phyloP scores from a whole-genome alignment of 2,329 filamentous ascomycete species.

The Ophiostoma sp. region DNA sequence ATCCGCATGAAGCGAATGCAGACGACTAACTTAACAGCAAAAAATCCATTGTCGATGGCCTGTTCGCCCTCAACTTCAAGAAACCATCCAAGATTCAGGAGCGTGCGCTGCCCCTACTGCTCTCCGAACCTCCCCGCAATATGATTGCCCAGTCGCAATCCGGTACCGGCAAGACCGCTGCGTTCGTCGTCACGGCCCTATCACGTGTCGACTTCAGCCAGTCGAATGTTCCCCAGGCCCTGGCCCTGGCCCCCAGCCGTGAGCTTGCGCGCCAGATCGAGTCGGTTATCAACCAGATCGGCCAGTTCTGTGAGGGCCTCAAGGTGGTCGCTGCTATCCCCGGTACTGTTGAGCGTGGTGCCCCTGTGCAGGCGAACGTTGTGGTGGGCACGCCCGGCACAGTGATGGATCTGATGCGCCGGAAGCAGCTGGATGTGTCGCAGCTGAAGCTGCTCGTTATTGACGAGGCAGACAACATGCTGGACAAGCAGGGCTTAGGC shows the following conservation, averaged over 20 bases:
- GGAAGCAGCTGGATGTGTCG: constrained; percentile 64
- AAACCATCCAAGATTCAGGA: constrained; percentile 99
- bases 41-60: constrained; percentile 65
- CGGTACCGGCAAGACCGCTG: constrained; percentile 94
- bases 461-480: constrained; percentile 98
- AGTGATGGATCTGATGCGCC: constrained; percentile 78
- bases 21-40: constrained; percentile 32
- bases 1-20: no score
- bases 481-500: constrained; percentile 89
- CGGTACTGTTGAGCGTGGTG: constrained; percentile 62
- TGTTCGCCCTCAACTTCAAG: constrained; percentile 76
- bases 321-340: constrained; percentile 78
- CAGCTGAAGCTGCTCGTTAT: constrained; percentile 78
- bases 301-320: constrained; percentile 72
- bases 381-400: constrained; percentile 93
- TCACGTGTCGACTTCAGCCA: constrained; percentile 72
- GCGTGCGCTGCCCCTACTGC: constrained; percentile 81
- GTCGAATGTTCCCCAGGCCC: constrained; percentile 69
- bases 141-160: constrained; percentile 99
- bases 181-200: constrained; percentile 88
- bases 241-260: constrained; percentile 85
- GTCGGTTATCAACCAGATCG: constrained; percentile 76
- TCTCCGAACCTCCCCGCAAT: constrained; percentile 80
- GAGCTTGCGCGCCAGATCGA: constrained; percentile 94
- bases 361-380: constrained; percentile 67